Evolutionary conservation across 2,329 filamentous ascomycete species (phyloP).

Genomic region (Lojkania enalia): DNA sequence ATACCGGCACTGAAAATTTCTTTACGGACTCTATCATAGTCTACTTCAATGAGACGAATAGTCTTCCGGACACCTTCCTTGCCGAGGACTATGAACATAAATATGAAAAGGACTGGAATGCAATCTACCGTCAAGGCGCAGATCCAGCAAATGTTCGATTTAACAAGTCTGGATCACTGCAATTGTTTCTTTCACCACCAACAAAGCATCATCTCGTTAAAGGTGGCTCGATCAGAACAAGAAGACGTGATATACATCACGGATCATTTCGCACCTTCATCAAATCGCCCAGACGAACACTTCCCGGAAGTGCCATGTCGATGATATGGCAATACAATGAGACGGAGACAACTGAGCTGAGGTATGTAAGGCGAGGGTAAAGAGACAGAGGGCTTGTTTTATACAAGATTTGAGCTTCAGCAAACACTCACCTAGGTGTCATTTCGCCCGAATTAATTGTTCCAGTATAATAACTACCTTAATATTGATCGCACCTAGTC

Average conservation of each 20-base stretch:
- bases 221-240: slow-evolving; percentile 49
- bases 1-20: slow-evolving; percentile 41
- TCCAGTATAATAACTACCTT: too few relatives aligned
- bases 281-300: slow-evolving; percentile 43
- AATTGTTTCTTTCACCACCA: slow-evolving; percentile 40
- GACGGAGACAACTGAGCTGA: slow-evolving; percentile 48
- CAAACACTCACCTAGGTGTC: too few relatives aligned
- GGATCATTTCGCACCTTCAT: slow-evolving; percentile 52
- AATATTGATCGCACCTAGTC: too few relatives aligned
- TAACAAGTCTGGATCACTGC: slow-evolving; percentile 39
- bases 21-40: slow-evolving; percentile 55
- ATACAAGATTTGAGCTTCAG: too few relatives aligned
- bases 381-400: too few relatives aligned
- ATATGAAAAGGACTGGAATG: slow-evolving; percentile 54
- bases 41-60: slow-evolving; percentile 56
- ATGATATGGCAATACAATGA: slow-evolving; percentile 54
- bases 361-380: too few relatives aligned
- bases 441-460: too few relatives aligned
- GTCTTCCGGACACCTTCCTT: slow-evolving; percentile 43
- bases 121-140: slow-evolving; percentile 51
- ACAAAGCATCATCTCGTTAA: slow-evolving; percentile 47
- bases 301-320: slow-evolving; percentile 49
- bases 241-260: slow-evolving; percentile 53
- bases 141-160: slow-evolving; percentile 45
- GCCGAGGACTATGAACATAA: slow-evolving; percentile 48